These are phyloP conservation scores for Dalbergia cochinchinensis DNA, from an alignment of 306 rosid species.

Conservation along the genomic window DNA sequence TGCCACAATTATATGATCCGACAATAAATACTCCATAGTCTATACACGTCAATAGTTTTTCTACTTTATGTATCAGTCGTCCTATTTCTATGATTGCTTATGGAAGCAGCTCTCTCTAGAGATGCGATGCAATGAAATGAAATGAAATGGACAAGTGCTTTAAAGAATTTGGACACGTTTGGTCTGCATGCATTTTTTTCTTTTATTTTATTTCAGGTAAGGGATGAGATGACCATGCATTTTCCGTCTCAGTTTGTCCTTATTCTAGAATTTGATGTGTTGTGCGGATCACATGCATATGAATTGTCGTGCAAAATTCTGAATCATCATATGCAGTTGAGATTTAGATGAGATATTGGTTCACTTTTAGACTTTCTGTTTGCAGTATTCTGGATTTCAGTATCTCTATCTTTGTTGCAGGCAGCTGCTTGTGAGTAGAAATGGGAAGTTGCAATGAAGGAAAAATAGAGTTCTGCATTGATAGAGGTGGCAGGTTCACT, in stretches of 20 bases:
- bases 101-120: too few relatives aligned
- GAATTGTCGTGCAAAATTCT: background rate
- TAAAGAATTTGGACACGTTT: background rate
- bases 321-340: background rate
- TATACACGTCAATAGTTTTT: too few relatives aligned
- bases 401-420: background rate
- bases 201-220: too few relatives aligned
- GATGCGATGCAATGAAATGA: too few relatives aligned
- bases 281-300: background rate
- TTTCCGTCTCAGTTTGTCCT: background rate
- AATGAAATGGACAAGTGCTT: too few relatives aligned
- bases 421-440: background rate
- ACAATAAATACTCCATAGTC: too few relatives aligned
- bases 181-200: background rate
- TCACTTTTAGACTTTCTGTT: background rate
- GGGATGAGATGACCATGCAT: too few relatives aligned
- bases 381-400: too few relatives aligned
- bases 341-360: background rate
- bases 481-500: constrained; percentile 94
- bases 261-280: background rate
- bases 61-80: too few relatives aligned
- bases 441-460: constrained; percentile 55
- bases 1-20: too few relatives aligned
- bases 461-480: constrained; percentile 83
- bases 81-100: too few relatives aligned